phyloP scores from a whole-genome alignment of 202 grass and related monocot genomes.

The Zizania palustris region DNA sequence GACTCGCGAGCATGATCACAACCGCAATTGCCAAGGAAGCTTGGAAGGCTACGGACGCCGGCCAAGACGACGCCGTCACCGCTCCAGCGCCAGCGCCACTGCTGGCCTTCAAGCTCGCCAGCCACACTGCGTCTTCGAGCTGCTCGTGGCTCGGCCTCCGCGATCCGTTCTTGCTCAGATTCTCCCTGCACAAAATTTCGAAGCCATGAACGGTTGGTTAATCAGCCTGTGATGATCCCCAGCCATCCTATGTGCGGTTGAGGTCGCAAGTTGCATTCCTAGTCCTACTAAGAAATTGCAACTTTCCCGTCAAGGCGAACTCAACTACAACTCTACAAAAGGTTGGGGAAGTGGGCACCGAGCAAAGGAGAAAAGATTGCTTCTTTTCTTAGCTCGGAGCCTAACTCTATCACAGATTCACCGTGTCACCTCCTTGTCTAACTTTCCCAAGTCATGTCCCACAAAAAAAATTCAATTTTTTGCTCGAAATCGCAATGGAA shows the following conservation, averaged over 20 bases:
- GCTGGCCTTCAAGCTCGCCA: constrained; percentile 57
- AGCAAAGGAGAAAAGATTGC: constrained; percentile 52
- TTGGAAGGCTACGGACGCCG: constrained; percentile 38
- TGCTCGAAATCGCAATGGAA: not conserved
- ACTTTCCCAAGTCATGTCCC: constrained; percentile 13
- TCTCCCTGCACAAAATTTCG: constrained; percentile 46
- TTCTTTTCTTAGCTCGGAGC: constrained; percentile 38
- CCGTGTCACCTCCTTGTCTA: not conserved
- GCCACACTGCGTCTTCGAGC: constrained; percentile 67
- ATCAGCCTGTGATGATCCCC: not conserved
- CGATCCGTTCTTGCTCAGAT: constrained; percentile 33
- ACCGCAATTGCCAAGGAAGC: constrained; percentile 38
- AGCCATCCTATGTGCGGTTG: not conserved
- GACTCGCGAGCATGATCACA: constrained; percentile 31
- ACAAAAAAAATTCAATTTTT: constrained; percentile 4
- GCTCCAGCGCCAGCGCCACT: constrained; percentile 15
- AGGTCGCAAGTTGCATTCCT: not conserved
- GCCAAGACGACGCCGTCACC: not conserved
- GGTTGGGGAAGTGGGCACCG: too few species aligned
- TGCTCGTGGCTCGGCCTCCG: constrained; percentile 67
- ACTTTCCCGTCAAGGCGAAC: constrained; percentile 40
- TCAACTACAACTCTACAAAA: constrained; percentile 4
- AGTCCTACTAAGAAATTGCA: constrained; percentile 16
- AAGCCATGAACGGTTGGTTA: not conserved
- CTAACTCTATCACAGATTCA: constrained; percentile 25